A percentile compares a stretch with the other conserved stretches of the same genome.
These are phyloP conservation scores for Pythium volutum DNA, from an alignment of 352 stramenopile genomes.

Conservation along the genomic window DNA sequence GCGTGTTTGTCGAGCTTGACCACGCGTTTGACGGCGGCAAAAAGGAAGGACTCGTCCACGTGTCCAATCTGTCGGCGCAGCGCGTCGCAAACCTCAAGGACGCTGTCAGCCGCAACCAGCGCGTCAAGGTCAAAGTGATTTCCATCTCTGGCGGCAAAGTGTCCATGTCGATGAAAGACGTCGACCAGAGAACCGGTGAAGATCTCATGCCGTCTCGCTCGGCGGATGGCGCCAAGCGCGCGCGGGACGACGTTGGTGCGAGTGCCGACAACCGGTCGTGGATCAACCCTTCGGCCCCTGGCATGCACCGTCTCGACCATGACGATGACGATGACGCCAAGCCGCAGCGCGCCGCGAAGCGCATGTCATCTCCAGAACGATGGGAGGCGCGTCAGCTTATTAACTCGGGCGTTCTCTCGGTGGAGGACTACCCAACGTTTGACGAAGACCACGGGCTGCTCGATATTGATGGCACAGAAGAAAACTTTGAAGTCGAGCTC, in stretches of 20 bases:
- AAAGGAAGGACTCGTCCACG: constrained; percentile 94
- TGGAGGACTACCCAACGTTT: constrained; percentile 98
- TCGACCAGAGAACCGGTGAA: constrained; percentile 93
- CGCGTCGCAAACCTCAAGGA: constrained; percentile 88
- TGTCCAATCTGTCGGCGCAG: constrained; percentile 89
- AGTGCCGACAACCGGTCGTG: constrained; percentile 62
- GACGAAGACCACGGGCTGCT: constrained; percentile 93
- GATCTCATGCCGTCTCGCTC: constrained; percentile 94
- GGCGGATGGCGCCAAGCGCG: constrained; percentile 47
- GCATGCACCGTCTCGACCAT: constrained; percentile 61
- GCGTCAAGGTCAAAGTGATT: constrained; percentile 97
- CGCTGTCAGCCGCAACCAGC: constrained; percentile 83
- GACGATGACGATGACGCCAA: constrained; percentile 71
- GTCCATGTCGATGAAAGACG: constrained; percentile 96
- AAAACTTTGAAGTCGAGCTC: constrained; percentile 93
- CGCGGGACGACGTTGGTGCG: constrained; percentile 42
- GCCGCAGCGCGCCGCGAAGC: constrained; percentile 71
- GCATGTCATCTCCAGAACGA: constrained; percentile 95
- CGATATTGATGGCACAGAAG: constrained; percentile 77
- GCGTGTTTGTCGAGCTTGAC: constrained; percentile 94
- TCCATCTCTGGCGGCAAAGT: constrained; percentile 88
- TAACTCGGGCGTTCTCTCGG: constrained; percentile 95
- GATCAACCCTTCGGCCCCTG: constrained; percentile 84
- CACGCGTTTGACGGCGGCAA: constrained; percentile 45
- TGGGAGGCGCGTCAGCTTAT: constrained; percentile 98